Base-by-base conservation (phyloP, 78 protist genomes). In the Abeoforma whisleri region DNA sequence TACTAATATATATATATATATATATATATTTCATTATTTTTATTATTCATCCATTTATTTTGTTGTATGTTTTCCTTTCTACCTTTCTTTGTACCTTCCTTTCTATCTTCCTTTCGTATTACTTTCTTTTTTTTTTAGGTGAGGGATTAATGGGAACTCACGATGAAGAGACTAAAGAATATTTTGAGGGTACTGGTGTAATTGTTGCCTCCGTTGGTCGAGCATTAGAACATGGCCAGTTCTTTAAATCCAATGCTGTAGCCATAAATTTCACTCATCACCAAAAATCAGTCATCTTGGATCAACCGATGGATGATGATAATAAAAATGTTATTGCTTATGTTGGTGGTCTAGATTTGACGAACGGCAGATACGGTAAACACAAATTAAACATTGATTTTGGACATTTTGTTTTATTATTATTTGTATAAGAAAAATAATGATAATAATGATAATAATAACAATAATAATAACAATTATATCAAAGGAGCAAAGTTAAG, bases 211-310 rank as follows among this genome's bases (percentile, higher is more conserved):
- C n/a, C n/a, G n/a, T n/a, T n/a, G n/a, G n/a, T n/a, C n/a, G n/a
- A n/a, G n/a, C n/a, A n/a, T n/a, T n/a, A n/a, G n/a, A n/a, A n/a
- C n/a, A n/a, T n/a, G n/a, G n/a, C n/a, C n/a, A n/a, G n/a, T n/a
- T n/a, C n/a, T n/a, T n/a, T n/a, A n/a, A n/a, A n/a, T n/a, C n/a
- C n/a, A n/a, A n/a, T n/a, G n/a, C n/a, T n/a, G n/a, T n/a, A n/a
- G n/a, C n/a, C n/a, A n/a, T n/a, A n/a, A n/a, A n/a, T n/a, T 81
- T 81, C 71, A 81, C 85, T 35, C 85, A 81, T 28, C 85, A 81
- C 85, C 85, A 81, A 48, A 81, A 81, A 74, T 57, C 72, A n/a
- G 85, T 81, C 37, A 68, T 81, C n/a, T 2, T 81, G 71, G 85
- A 81, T 22, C 77, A 72, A 25, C 75, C 68, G 19, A n/a, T n/a